phyloP scores from a whole-genome alignment of 306 rosid species.

The Trichosanthes truncata region DNA sequence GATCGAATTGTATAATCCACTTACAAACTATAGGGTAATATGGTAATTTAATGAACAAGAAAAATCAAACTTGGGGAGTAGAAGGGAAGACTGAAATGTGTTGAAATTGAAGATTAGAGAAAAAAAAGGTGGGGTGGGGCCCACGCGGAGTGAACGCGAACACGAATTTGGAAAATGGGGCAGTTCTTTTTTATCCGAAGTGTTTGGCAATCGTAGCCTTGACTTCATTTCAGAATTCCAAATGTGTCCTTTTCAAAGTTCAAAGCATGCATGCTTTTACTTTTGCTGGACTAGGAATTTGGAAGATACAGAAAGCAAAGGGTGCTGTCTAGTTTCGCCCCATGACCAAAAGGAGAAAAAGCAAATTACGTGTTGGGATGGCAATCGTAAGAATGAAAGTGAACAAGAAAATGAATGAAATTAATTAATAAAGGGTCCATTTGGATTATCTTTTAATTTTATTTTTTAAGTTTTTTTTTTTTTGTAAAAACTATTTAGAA shows the following conservation, averaged over 20 bases:
- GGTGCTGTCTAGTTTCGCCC: too few relatives aligned
- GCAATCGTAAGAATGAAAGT: too few relatives aligned
- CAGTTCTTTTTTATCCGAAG: background rate
- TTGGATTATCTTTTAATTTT: too few relatives aligned
- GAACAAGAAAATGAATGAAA: too few relatives aligned
- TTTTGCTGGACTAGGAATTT: too few relatives aligned
- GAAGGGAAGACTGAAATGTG: background rate
- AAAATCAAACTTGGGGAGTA: background rate
- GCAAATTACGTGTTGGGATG: background rate
- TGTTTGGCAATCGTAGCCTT: background rate
- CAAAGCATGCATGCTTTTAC: background rate
- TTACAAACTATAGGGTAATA: background rate
- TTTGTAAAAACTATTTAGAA: too few relatives aligned
- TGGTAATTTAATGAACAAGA: background rate
- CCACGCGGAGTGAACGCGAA: background rate
- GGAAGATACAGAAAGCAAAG: too few relatives aligned
- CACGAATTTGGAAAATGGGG: background rate
- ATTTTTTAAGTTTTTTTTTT: too few relatives aligned
- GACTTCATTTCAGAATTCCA: background rate
- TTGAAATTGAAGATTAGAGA: background rate
- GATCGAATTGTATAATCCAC: too few relatives aligned
- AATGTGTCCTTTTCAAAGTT: background rate
- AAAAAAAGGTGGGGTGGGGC: too few relatives aligned
- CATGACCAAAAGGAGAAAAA: background rate
- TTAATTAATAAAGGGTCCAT: too few relatives aligned